Conservation (phyloP, 306 rosid genomes). For the Medicago lupulina region DNA sequence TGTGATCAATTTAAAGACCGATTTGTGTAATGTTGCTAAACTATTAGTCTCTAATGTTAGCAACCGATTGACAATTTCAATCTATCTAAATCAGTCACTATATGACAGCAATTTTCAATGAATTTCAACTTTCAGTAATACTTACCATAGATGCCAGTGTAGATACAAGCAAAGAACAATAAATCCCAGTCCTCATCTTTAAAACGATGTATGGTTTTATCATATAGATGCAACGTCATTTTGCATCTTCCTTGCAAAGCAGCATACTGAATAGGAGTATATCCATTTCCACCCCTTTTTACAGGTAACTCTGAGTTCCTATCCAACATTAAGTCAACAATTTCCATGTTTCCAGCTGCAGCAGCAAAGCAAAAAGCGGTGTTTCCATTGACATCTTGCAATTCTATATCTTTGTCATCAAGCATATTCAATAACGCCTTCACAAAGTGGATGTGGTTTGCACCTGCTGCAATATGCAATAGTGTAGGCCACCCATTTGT, state of each 20-base stretch:
- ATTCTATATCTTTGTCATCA: neutral
- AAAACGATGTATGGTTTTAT: neutral
- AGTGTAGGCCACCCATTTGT: slow-evolving; percentile 32
- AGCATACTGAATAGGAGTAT: slow-evolving; percentile 42
- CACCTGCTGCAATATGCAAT: slow-evolving; percentile 45
- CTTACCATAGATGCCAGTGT: slow-evolving; percentile 36
- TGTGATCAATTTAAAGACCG: too few relatives aligned
- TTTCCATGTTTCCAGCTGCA: slow-evolving; percentile 22
- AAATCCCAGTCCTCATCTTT: neutral
- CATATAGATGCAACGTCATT: slow-evolving; percentile 32
- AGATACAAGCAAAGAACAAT: slow-evolving; percentile 46
- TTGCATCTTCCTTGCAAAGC: slow-evolving; percentile 47
- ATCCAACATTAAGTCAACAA: neutral
- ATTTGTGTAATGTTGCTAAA: too few relatives aligned
- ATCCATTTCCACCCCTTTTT: slow-evolving; percentile 23
- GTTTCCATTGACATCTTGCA: slow-evolving; percentile 38
- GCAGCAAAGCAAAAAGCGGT: slow-evolving; percentile 51
- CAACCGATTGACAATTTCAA: too few relatives aligned
- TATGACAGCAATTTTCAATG: too few relatives aligned
- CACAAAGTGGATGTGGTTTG: slow-evolving; percentile 28
- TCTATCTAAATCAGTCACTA: neutral
- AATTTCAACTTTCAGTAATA: neutral
- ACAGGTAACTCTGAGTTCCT: neutral
- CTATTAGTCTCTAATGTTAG: too few relatives aligned
- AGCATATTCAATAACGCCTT: neutral